Percentiles rank a stretch among this genome's conserved stretches.
phyloP scores from a whole-genome alignment of 345 rosid genomes.

The Lumnitzera littorea region DNA sequence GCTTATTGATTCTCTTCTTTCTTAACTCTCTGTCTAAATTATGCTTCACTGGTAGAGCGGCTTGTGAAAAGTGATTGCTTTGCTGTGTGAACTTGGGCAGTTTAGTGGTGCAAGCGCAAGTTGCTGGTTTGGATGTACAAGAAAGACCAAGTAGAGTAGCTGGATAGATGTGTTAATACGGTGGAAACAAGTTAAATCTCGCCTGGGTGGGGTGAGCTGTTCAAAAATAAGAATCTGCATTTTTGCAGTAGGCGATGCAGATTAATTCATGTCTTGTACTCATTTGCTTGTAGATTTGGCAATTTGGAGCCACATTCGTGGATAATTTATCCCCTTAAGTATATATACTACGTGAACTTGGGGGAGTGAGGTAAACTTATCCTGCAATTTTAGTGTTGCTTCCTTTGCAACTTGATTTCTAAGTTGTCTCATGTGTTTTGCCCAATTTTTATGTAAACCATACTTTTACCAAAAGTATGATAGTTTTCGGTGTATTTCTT shows the following conservation, averaged over 20 bases:
- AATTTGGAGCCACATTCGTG: conserved; percentile 3
- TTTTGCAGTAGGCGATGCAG: too few relatives aligned
- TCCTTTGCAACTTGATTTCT: conserved; percentile 14
- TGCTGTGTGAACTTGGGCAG: conserved; percentile 22
- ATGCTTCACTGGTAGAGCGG: background rate
- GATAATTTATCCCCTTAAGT: conserved; percentile 21
- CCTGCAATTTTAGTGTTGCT: conserved; percentile 16
- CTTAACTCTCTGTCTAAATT: background rate
- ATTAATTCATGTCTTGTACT: background rate
- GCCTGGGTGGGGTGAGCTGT: background rate
- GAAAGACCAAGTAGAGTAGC: conserved; percentile 20
- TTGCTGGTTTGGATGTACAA: conserved; percentile 36
- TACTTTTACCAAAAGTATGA: background rate
- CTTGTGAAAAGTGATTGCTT: background rate
- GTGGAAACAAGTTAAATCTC: too few relatives aligned
- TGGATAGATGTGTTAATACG: conserved; percentile 9
- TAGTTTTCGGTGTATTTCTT: too few relatives aligned
- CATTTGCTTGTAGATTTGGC: conserved; percentile 5
- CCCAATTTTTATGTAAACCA: too few relatives aligned
- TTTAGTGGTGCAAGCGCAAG: conserved; percentile 24
- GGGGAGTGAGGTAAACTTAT: conserved; percentile 20
- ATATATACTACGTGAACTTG: conserved; percentile 4
- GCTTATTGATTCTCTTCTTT: background rate
- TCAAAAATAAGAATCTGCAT: conserved; percentile 2
- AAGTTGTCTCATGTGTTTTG: background rate